Evolutionary conservation across 2,329 filamentous ascomycete species (phyloP).

Genomic region (Sporothrix mexicana): DNA sequence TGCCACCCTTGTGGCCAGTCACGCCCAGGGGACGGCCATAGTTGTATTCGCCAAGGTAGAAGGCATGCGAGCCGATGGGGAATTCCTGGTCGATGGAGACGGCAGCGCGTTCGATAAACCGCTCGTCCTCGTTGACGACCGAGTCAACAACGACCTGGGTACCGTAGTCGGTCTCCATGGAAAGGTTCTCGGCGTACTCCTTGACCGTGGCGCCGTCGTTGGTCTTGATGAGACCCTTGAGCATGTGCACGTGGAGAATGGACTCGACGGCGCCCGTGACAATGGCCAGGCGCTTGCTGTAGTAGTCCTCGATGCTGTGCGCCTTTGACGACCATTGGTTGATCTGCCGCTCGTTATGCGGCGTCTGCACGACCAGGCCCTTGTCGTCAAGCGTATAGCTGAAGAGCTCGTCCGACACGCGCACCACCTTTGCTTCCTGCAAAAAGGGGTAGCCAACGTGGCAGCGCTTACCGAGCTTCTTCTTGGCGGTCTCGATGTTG

Average conservation of each 20-base stretch:
- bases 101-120: conserved; percentile 90
- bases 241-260: conserved; percentile 88
- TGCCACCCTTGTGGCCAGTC: conserved; percentile 71
- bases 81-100: conserved; percentile 91
- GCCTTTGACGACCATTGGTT: conserved; percentile 85
- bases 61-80: conserved; percentile 78
- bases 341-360: conserved; percentile 78
- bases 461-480: conserved; percentile 81
- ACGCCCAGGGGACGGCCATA: conserved; percentile 92
- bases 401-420: conserved; percentile 92
- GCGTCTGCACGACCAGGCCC: conserved; percentile 68
- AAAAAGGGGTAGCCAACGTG: conserved; percentile 95
- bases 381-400: conserved; percentile 76
- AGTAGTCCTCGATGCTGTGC: conserved; percentile 79
- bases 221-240: conserved; percentile 88
- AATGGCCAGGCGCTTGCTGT: conserved; percentile 90
- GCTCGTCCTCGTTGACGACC: conserved; percentile 87
- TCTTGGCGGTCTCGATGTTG: conserved; percentile 73
- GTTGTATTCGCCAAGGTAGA: conserved; percentile 92
- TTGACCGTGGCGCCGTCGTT: conserved; percentile 91
- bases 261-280: conserved; percentile 86
- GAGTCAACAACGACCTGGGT: conserved; percentile 88
- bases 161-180: conserved; percentile 88
- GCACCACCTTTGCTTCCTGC: conserved; percentile 87
- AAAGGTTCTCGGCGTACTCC: conserved; percentile 85